phyloP scores from a whole-genome alignment of 2,329 filamentous ascomycete species.

The Xylaria sp. region DNA sequence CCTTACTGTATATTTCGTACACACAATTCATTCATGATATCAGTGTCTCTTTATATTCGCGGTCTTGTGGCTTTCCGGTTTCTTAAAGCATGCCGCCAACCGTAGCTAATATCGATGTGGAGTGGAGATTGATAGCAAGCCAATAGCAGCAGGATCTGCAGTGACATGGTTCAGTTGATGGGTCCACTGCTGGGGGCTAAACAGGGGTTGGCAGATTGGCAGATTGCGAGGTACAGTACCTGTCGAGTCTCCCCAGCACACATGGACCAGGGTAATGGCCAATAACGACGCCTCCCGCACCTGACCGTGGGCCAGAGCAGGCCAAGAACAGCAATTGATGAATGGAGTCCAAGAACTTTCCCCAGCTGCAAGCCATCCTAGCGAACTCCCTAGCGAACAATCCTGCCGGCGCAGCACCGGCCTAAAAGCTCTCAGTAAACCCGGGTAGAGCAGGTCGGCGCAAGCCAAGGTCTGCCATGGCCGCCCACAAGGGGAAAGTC shows the following conservation, averaged over 20 bases:
- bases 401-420: conserved; percentile 26
- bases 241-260: neutral
- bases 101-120: neutral
- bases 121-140: conserved; percentile 11
- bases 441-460: conserved; percentile 16
- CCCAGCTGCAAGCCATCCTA: conserved; percentile 33
- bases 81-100: conserved; percentile 1
- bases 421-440: conserved; percentile 15
- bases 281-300: conserved; percentile 32
- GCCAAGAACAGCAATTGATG: conserved; percentile 28
- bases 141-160: conserved; percentile 27
- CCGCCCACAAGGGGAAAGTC: conserved; percentile 42
- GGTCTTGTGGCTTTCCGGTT: neutral
- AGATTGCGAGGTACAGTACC: conserved; percentile 35
- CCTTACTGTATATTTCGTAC: neutral
- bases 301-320: neutral
- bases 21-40: neutral
- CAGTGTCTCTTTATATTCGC: neutral
- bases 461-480: conserved; percentile 3
- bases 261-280: conserved; percentile 17
- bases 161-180: conserved; percentile 11
- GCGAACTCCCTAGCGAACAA: conserved; percentile 12
- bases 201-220: conserved; percentile 30
- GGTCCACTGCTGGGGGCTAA: neutral
- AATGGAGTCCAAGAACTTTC: conserved; percentile 24